Evolutionary conservation across 192 early-diverging fungal species (phyloP), one percentile per base, ranked within the genome.

Genomic region (Phlyctochytrium arcticum): DNA sequence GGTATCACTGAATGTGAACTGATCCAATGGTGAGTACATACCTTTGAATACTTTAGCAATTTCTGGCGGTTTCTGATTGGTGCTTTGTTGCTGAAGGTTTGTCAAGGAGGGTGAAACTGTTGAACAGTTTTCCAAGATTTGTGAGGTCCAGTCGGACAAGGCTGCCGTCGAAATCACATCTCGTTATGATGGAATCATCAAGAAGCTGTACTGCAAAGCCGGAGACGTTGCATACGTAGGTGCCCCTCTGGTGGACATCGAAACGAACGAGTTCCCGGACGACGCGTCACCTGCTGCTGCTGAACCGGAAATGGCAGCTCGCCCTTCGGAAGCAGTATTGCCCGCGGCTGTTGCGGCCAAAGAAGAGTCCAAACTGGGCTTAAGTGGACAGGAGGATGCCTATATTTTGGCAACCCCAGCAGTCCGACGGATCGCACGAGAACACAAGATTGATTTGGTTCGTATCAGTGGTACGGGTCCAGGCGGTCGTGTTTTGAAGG

Each of bases 81-180:
- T 21, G n/a, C 42, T 60, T 19, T 44, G 37, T 6, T 9, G 30
- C 5, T 26, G 21, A 50, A 92, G 89, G 89, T 96, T 95, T 71
- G 92, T 98, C 34, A 90, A 98, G 79, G 83, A 86, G 5, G 96
- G 96, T 60, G 87, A 92, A 69, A 78, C 73, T 48, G 87, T 98
- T 21, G 78, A 83, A 21, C 91, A 97, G 84, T 98, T 98, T 74
- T 86, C 93, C 62, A 90, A 89, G 71, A 88, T 98, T 36, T 95
- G 93, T 68, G 96, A 98, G 65, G 95, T 98, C 27, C 95, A 96
- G 57, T 94, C 92, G 10, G 96, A 98, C 76, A 98, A 98, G 80
- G 96, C 96, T 8, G 89, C 96, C n/a, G 96, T 95, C 7, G 94
- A 98, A 75, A 97, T 98, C 74, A 93, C 96, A 21, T 96, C 93